Evolutionary conservation across 1,284 basidiomycete species (phyloP).

Genomic region (Trametes hirsuta): DNA sequence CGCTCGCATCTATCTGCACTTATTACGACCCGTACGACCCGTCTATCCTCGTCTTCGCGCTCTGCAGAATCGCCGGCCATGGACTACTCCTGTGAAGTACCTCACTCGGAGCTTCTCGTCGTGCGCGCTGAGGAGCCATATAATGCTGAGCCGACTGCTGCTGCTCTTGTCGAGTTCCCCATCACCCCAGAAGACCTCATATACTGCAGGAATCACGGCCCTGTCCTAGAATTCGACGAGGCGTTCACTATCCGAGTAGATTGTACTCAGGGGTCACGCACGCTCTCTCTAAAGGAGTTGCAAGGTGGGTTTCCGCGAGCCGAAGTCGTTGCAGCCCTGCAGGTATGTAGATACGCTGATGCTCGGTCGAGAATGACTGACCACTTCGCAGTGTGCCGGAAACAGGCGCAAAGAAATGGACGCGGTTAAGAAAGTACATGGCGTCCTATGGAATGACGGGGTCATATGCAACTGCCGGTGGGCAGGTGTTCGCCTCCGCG

Average conservation of each 20-base stretch:
- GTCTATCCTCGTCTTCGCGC: neutral
- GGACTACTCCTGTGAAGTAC: slow-evolving; percentile 45
- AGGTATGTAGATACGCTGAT: slow-evolving; percentile 43
- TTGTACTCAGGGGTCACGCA: slow-evolving; percentile 37
- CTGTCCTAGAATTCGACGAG: slow-evolving; percentile 54
- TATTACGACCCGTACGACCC: neutral
- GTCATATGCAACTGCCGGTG: slow-evolving; percentile 66
- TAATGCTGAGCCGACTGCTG: slow-evolving; percentile 60
- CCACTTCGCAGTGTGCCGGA: slow-evolving; percentile 58
- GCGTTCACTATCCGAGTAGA: slow-evolving; percentile 47
- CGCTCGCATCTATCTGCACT: neutral
- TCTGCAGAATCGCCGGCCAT: slow-evolving; percentile 34
- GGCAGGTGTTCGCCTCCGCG: slow-evolving; percentile 58
- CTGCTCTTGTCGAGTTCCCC: slow-evolving; percentile 54
- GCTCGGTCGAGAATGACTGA: neutral
- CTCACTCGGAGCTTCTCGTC: slow-evolving; percentile 49
- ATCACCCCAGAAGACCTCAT: slow-evolving; percentile 61
- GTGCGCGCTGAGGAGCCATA: slow-evolving; percentile 53
- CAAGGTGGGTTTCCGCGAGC: slow-evolving; percentile 45
- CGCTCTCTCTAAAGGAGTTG: slow-evolving; percentile 46
- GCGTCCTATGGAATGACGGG: slow-evolving; percentile 62
- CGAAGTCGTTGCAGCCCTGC: slow-evolving; percentile 57
- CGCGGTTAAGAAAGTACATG: slow-evolving; percentile 47
- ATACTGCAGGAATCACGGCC: slow-evolving; percentile 64
- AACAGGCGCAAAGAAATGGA: slow-evolving; percentile 71